Base-by-base conservation (phyloP, 768 basidiomycete species). In the Sarcomyxa edulis region DNA sequence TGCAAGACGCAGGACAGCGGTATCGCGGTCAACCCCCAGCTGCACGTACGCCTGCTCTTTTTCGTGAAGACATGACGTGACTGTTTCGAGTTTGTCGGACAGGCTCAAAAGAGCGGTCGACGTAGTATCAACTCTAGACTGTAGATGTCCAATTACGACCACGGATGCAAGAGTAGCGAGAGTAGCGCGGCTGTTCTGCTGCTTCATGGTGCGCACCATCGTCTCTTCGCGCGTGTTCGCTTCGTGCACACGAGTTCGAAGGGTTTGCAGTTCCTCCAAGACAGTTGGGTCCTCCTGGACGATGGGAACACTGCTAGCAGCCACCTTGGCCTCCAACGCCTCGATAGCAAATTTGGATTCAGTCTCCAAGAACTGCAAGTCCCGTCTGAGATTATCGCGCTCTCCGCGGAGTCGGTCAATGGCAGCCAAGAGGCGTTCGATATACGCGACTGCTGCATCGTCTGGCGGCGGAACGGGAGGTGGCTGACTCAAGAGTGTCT, bases 401-500 rank as follows among this genome's bases (percentile, higher is more conserved):
- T 89, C 84, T 4, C 56, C 55, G 4, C 86, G 78, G 32, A 88
- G 62, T 23, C 85, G 74, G n/a, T 78, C 73, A 29, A 85, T 64
- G 2, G 84, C 78, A 19, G 56, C 56, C 35, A 88, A 63, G 16
- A 88, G 64, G 26, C 71, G 73, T 44, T 74, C 75, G 23, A 83
- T 65, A 30, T 72, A 60, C 14, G 49, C 54, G 12, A 72, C 53
- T 8, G 60, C 53, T 23, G 59, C 49, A 30, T 61, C 51, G 28
- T 67, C 60, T 8, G 53, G 45, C 3, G 32, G 14, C 30, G 12
- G 27, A 35, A 23, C 35, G 36, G 20, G 31, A 25, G 20, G 44
- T 20, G 23, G 14, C 44, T 43, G 26, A 12, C 7, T 12, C 41
- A n/a, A 14, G 30, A 27, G 35, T 29, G 27, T n/a, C 29, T 43